phyloP scores from a whole-genome alignment of 2,329 filamentous ascomycete species.

The Colletotrichum destructivum region DNA sequence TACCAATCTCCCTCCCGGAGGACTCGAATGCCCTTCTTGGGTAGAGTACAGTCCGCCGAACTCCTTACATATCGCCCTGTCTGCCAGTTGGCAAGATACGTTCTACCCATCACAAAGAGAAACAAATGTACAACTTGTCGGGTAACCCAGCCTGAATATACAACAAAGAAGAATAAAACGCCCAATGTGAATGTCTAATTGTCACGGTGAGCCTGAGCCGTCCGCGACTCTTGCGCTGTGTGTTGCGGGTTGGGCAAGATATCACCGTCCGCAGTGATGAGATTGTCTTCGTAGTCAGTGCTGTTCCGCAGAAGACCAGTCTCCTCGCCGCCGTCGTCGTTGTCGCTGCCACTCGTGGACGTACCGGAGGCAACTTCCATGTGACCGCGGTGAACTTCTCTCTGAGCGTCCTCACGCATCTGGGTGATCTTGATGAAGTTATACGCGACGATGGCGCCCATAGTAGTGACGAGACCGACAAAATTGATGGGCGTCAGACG shows the following conservation, averaged over 20 bases:
- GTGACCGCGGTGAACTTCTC: conserved; percentile 62
- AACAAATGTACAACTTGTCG: background rate
- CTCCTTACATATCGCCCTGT: conserved; percentile 31
- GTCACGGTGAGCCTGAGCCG: conserved; percentile 41
- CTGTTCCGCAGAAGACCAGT: conserved; percentile 61
- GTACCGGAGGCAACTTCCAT: conserved; percentile 52
- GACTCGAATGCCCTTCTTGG: no score
- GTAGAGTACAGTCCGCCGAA: conserved; percentile 3
- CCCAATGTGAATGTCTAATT: conserved; percentile 38
- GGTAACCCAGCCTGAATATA: conserved; percentile 8
- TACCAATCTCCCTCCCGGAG: background rate
- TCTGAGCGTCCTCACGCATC: conserved; percentile 84
- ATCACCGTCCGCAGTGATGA: conserved; percentile 59
- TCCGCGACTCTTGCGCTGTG: conserved; percentile 42
- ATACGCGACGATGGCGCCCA: conserved; percentile 88
- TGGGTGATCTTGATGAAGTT: conserved; percentile 95
- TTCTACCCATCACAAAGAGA: no score
- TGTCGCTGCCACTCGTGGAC: conserved; percentile 59
- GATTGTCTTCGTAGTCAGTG: conserved; percentile 54
- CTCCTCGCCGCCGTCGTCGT: conserved; percentile 61
- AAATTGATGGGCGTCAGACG: conserved; percentile 90
- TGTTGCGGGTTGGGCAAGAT: conserved; percentile 54
- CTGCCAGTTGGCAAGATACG: conserved; percentile 16
- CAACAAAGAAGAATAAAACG: conserved; percentile 36
- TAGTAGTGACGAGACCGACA: conserved; percentile 88